Evolutionary conservation across 2,329 filamentous ascomycete species (phyloP).

Genomic region (Microsporum ferrugineum): DNA sequence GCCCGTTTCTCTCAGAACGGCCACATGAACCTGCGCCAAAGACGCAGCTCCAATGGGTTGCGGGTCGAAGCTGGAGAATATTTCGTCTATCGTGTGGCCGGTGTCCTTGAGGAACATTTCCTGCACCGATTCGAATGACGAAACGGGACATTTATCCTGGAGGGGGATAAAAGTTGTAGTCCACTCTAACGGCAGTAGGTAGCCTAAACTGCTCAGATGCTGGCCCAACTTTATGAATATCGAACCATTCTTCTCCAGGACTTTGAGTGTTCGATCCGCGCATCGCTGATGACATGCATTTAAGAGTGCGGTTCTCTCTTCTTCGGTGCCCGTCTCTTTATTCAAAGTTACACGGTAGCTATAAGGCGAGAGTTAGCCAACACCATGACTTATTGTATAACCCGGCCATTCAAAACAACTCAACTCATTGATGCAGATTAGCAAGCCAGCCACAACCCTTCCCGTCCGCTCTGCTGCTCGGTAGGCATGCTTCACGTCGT

Average conservation of each 20-base stretch:
- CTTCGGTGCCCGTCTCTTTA: constrained; percentile 45
- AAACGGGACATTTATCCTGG: constrained; percentile 91
- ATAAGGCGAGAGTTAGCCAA: neutral
- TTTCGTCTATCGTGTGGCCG: constrained; percentile 62
- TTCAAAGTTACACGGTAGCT: constrained; percentile 86
- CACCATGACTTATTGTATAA: neutral
- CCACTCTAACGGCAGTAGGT: constrained; percentile 83
- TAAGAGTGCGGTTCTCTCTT: constrained; percentile 56
- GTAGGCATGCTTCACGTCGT: constrained; percentile 65
- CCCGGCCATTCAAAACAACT: constrained; percentile 21
- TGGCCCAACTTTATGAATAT: constrained; percentile 98
- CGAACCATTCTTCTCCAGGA: constrained; percentile 89
- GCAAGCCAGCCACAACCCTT: constrained; percentile 62
- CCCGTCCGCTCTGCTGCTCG: constrained; percentile 65
- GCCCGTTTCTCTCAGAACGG: constrained; percentile 67
- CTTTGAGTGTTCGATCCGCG: constrained; percentile 71
- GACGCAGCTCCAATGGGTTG: constrained; percentile 85
- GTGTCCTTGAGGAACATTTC: constrained; percentile 80
- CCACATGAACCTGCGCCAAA: constrained; percentile 85
- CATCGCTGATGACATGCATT: constrained; percentile 85
- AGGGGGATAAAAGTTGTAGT: constrained; percentile 90
- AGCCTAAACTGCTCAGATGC: constrained; percentile 92
- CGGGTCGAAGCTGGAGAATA: constrained; percentile 73
- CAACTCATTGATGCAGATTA: constrained; percentile 81
- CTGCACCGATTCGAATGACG: constrained; percentile 74